Percentiles rank a stretch among this genome's conserved stretches.
phyloP scores from a whole-genome alignment of 108 stramenopile genomes.

The Cyclotella cryptica region DNA sequence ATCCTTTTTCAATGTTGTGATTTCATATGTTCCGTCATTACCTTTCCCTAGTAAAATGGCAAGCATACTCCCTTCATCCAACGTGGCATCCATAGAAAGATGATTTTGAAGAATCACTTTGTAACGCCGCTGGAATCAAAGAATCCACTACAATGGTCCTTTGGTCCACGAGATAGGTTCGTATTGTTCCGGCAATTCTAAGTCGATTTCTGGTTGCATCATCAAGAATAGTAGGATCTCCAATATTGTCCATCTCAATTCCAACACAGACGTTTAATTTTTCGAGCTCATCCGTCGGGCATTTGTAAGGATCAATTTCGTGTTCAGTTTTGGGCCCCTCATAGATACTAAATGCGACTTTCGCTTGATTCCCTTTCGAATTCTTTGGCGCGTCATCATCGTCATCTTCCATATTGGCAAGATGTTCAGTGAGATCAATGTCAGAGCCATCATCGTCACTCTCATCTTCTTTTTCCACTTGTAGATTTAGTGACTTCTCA shows the following conservation, averaged over 20 bases:
- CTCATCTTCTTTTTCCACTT: conserved; percentile 24
- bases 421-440: conserved; percentile 50
- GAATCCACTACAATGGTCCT: conserved; percentile 79
- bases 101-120: conserved; percentile 3
- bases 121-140: conserved; percentile 20
- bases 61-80: conserved; percentile 78
- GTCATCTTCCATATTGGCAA: conserved; percentile 57
- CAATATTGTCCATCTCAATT: conserved; percentile 11
- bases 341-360: conserved; percentile 7
- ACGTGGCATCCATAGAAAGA: conserved; percentile 24
- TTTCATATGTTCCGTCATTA: neutral
- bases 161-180: conserved; percentile 67
- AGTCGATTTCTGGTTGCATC: conserved; percentile 27
- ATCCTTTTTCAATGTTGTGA: conserved; percentile 24
- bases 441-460: conserved; percentile 52
- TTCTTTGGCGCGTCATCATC: conserved; percentile 21
- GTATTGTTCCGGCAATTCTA: conserved; percentile 65
- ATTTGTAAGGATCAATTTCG: conserved; percentile 75
- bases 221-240: conserved; percentile 6
- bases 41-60: conserved; percentile 6
- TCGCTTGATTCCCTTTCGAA: conserved; percentile 14
- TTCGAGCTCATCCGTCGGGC: conserved; percentile 64
- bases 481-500: neutral
- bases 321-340: conserved; percentile 68
- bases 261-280: conserved; percentile 52